Evolutionary conservation across 2,329 filamentous ascomycete genomes (phyloP), one percentile per base, ranked within the genome.

Genomic region (Nothophoma quercina): DNA sequence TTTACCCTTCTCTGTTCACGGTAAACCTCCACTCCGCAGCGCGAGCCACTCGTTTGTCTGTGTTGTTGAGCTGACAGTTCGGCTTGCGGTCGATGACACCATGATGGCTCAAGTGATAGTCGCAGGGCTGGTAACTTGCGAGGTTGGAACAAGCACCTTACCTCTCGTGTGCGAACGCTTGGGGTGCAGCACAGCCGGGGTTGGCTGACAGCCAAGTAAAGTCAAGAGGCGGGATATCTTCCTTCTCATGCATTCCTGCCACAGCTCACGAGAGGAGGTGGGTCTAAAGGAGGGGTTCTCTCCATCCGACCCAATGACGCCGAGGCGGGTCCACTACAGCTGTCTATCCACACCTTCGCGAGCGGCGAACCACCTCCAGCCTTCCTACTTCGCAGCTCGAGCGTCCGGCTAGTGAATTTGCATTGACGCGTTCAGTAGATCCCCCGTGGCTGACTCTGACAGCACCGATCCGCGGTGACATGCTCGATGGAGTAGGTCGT

Each of bases 381-480:
- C 64, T 60, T 59, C 54, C 54, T 49, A 42, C 56, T 53, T 48
- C 42, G 58, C 56, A 55, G 55, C 56, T 55, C 51, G 58, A 64
- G 56, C 61, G 55, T 60, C 52, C 40, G 46, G 41, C 64, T 67
- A 65, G 40, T 49, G 25, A 36, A 48, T 57, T 60, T 56, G 45
- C 58, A 59, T 68, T 69, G 61, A 67, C 63, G 65, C 65, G 63
- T 63, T 61, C 59, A 67, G 55, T 52, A 53, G 65, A 67, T 64
- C 62, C 43, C 25, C 55, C 26, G 28, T 43, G 57, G 63, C 57
- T 62, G 52, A 51, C 56, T 56, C 45, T 52, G 42, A 49, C 46
- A 55, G 53, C 43, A 28, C 53, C 54, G 63, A 65, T 67, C 58
- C 10, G 49, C 62, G 23, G 49, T 59, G 52, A 52, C 40, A 65